A percentile compares a stretch with the other conserved stretches of the same genome.
phyloP scores from a whole-genome alignment of 108 stramenopile genomes.

The Epipyxis sp. region DNA sequence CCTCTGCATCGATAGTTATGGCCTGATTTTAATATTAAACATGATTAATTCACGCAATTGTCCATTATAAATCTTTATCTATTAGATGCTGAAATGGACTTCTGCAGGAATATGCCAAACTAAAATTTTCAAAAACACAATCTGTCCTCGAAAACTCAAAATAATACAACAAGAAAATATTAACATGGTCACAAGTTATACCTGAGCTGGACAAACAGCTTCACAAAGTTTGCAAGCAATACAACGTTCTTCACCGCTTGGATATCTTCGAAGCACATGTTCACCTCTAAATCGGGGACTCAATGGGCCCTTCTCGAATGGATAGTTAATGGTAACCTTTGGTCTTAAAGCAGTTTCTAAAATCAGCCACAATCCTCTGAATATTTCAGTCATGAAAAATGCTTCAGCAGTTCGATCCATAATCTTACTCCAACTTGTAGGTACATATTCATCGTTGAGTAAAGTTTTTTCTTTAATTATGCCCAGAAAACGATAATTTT shows the following conservation, averaged over 20 bases:
- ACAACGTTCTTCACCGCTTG: conserved; percentile 97
- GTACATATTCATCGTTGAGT: neutral
- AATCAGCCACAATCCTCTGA: conserved; percentile 70
- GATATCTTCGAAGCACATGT: conserved; percentile 94
- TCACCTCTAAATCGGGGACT: conserved; percentile 97
- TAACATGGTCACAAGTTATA: neutral
- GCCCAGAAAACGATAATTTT: neutral
- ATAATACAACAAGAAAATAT: neutral
- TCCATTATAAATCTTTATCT: no score
- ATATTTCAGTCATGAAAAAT: conserved; percentile 86
- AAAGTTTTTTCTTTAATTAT: neutral
- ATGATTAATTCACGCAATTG: neutral
- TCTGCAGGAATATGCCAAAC: no score
- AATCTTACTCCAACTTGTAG: conserved; percentile 3
- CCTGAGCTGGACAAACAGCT: conserved; percentile 98
- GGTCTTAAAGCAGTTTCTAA: conserved; percentile 70
- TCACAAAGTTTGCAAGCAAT: conserved; percentile 99
- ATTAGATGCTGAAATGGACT: no score
- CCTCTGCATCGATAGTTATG: conserved; percentile 96
- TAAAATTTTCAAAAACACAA: no score
- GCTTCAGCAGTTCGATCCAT: conserved; percentile 46
- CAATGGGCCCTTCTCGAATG: conserved; percentile 91
- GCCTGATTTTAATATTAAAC: conserved; percentile 54
- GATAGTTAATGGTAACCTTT: conserved; percentile 97
- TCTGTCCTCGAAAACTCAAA: no score